These are phyloP conservation scores for Ambrosia artemisiifolia DNA, from an alignment of 129 eudicot genomes.

Conservation along the genomic window DNA sequence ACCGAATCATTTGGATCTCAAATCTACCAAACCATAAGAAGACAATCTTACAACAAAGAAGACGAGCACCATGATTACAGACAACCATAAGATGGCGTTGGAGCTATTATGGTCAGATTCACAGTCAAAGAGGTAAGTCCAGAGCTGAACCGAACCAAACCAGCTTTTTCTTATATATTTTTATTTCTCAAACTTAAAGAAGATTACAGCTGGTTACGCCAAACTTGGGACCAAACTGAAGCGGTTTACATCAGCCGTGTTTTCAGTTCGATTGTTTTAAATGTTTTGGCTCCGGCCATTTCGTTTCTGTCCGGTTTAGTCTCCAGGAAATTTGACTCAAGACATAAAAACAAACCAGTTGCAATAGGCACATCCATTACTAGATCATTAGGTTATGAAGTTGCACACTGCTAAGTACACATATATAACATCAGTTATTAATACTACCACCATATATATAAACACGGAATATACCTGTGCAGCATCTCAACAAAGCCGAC, in stretches of 20 bases:
- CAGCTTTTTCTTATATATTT: neutral
- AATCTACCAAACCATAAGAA: neutral
- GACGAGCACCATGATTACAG: neutral
- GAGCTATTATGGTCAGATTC: neutral
- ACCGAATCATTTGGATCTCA: neutral
- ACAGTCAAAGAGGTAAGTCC: neutral
- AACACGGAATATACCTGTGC: slow-evolving; percentile 3
- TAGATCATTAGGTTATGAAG: neutral
- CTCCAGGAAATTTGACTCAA: neutral
- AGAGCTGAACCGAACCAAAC: neutral
- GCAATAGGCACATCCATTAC: slow-evolving; percentile 15
- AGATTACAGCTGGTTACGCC: neutral
- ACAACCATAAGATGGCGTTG: neutral
- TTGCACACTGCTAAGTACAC: slow-evolving; percentile 11
- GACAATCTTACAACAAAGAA: neutral
- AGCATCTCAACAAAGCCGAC: neutral
- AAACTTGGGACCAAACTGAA: neutral
- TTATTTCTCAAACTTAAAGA: neutral
- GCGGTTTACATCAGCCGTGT: neutral
- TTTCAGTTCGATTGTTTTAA: neutral
- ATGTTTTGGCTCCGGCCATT: neutral
- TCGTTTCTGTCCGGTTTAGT: neutral
- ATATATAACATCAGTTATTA: slow-evolving; percentile 1
- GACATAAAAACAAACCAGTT: slow-evolving; percentile 3
- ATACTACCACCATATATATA: neutral